phyloP scores from a whole-genome alignment of 441 rosid genomes.

The Pelargonium fulgidum region DNA sequence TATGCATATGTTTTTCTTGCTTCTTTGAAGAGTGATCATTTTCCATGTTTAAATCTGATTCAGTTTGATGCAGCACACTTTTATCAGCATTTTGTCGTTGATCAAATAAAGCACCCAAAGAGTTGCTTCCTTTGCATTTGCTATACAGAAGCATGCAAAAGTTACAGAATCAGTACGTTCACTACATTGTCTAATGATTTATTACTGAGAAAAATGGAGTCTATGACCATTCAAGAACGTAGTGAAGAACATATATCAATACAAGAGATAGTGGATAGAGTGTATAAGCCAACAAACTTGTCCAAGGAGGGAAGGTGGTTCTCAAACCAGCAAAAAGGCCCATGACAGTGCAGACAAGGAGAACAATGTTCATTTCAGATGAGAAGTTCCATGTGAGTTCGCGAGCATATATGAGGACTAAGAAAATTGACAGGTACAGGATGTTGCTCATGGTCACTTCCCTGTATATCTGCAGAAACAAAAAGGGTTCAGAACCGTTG shows the following conservation, averaged over 20 bases:
- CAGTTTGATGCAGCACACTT: too few species aligned
- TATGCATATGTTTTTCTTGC: too few species aligned
- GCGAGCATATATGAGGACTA: background rate
- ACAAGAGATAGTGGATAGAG: background rate
- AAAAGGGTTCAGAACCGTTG: background rate
- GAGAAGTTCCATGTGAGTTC: background rate
- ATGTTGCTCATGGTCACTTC: constrained; percentile 3
- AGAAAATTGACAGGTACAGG: background rate
- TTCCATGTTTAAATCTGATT: too few species aligned
- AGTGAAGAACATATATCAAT: background rate
- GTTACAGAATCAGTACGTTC: too few species aligned
- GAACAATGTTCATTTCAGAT: background rate
- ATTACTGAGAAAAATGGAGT: background rate
- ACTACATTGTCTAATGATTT: too few species aligned
- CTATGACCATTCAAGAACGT: background rate
- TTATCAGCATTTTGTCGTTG: too few species aligned
- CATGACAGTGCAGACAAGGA: background rate
- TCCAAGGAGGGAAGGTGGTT: constrained; percentile 5
- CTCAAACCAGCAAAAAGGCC: constrained; percentile 5
- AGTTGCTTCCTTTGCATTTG: too few species aligned
- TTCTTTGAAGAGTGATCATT: too few species aligned
- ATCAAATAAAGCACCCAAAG: too few species aligned
- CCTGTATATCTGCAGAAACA: background rate
- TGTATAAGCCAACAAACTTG: background rate
- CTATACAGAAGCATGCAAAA: too few species aligned